These are phyloP conservation scores for Aspergillus novofumigatus DNA, from an alignment of 2,329 filamentous ascomycete genomes.

Conservation along the genomic window DNA sequence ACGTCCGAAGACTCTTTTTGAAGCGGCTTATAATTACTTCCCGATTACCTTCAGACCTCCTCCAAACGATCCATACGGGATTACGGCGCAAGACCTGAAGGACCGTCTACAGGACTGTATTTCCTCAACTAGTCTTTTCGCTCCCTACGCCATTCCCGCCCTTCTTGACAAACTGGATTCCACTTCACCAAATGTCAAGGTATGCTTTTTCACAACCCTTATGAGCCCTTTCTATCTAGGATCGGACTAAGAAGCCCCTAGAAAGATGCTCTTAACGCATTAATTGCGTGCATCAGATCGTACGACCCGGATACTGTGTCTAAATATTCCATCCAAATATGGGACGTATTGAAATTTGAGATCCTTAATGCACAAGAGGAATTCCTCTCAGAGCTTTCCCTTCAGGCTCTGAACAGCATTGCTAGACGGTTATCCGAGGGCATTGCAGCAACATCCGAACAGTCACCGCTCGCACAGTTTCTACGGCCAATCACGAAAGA, in stretches of 20 bases:
- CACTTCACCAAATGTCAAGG: constrained; percentile 64
- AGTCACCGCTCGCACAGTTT: constrained; percentile 49
- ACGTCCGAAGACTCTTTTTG: constrained; percentile 51
- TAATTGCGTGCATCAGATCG: constrained; percentile 55
- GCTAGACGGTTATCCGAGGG: constrained; percentile 51
- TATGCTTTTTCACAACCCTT: constrained; percentile 20
- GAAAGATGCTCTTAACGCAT: constrained; percentile 62
- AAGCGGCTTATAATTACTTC: constrained; percentile 68
- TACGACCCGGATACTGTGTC: constrained; percentile 59
- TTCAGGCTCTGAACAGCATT: constrained; percentile 53
- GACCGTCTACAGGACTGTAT: constrained; percentile 61
- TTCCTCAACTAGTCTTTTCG: constrained; percentile 58
- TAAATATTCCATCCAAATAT: constrained; percentile 60
- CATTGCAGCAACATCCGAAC: constrained; percentile 33
- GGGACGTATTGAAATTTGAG: constrained; percentile 67
- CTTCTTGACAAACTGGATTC: constrained; percentile 67
- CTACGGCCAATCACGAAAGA: constrained; percentile 61
- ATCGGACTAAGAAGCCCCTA: constrained; percentile 25
- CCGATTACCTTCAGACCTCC: constrained; percentile 67
- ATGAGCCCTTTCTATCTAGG: neutral
- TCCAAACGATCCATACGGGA: constrained; percentile 65
- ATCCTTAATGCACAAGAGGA: constrained; percentile 65
- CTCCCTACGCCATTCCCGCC: constrained; percentile 64
- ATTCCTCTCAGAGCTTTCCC: constrained; percentile 57
- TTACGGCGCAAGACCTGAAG: constrained; percentile 66